Evolutionary conservation across 2,329 filamentous ascomycete genomes (phyloP), one percentile per base, ranked within the genome.

Genomic region (Fusarium kyushuense): DNA sequence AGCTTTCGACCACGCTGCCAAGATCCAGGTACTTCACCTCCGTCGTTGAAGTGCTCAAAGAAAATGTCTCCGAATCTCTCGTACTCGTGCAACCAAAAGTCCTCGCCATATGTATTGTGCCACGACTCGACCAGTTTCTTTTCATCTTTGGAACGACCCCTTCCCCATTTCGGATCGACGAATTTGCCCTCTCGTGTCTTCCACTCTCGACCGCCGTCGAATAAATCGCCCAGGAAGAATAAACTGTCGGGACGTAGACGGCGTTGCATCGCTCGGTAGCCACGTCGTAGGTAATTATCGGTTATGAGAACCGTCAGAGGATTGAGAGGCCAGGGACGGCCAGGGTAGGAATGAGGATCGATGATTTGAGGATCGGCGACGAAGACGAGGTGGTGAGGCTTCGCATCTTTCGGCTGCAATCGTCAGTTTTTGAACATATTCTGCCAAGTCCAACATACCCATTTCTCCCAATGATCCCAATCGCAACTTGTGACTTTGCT

Each of bases 171-270:
- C 2, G 87, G 86, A 67, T 90, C 88, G 25, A 84, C 79, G 53
- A 88, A 88, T 45, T 84, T 78, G 42, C 87, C 90, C 25, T 84
- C 84, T 4, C 79, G 82, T 14, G 94, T 95, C 70, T 90, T 91
- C 96, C 96, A 99, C 82, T 99, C 96, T 70, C 96, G 87, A 11
- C 96, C 96, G 6, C 96, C 96, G 76, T 99, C 96, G 74, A 99
- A 97, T 1, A 99, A 82, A 76, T 99, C 96, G 10, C 96, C 96
- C 0, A 99, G 83, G 76, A 99, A 98, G 76, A 97, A 88, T 1
- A 97, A 84, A 17, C 92, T 94, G 76, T 97, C 93, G 0, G 96
- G 96, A n/a, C 87, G 87, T 16, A 98, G 83, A 19, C 87, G 82
- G 19, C 86, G 82, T 74, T 97, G 93, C 59, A 98, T 85, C 54